These are phyloP conservation scores for Monosporascus sp. DNA, from an alignment of 2,329 filamentous ascomycete genomes.

Conservation along the genomic window DNA sequence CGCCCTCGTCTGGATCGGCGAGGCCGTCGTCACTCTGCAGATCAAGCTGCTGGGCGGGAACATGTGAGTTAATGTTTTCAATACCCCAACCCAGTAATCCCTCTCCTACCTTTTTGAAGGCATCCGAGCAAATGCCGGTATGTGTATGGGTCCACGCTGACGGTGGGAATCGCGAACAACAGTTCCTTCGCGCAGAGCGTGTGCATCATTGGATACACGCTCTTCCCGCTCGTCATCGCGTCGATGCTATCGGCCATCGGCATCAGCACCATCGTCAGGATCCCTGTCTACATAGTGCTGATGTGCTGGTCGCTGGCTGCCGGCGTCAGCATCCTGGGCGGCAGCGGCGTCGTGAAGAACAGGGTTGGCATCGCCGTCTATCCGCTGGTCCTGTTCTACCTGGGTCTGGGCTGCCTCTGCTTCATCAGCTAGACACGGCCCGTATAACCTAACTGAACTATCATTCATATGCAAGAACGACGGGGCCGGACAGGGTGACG, in stretches of 20 bases:
- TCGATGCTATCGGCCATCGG: conserved; percentile 79
- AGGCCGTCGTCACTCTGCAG: conserved; percentile 94
- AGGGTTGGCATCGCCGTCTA: conserved; percentile 91
- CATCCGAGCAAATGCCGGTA: not conserved
- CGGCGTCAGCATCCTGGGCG: conserved; percentile 90
- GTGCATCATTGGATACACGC: conserved; percentile 96
- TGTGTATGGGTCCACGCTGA: conserved; percentile 3
- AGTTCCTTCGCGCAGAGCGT: conserved; percentile 97
- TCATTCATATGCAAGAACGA: not conserved
- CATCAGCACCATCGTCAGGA: conserved; percentile 73
- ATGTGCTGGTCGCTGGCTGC: conserved; percentile 92
- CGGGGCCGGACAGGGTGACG: not conserved
- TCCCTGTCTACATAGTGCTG: conserved; percentile 85
- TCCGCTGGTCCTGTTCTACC: conserved; percentile 90
- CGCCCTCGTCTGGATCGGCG: conserved; percentile 92
- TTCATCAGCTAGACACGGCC: conserved; percentile 72
- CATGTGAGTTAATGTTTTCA: conserved; percentile 62
- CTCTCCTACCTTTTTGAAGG: not conserved
- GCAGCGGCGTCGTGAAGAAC: conserved; percentile 93
- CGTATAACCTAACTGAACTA: not conserved
- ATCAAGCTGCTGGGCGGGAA: conserved; percentile 95
- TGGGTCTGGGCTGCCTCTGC: conserved; percentile 88
- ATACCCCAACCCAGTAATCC: not conserved
- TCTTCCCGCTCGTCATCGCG: conserved; percentile 94
- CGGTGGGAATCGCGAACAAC: conserved; percentile 22